Percentiles rank a stretch among this genome's conserved stretches.
Conservation (phyloP, 805 yeast species). For the Ogataea corticis region DNA sequence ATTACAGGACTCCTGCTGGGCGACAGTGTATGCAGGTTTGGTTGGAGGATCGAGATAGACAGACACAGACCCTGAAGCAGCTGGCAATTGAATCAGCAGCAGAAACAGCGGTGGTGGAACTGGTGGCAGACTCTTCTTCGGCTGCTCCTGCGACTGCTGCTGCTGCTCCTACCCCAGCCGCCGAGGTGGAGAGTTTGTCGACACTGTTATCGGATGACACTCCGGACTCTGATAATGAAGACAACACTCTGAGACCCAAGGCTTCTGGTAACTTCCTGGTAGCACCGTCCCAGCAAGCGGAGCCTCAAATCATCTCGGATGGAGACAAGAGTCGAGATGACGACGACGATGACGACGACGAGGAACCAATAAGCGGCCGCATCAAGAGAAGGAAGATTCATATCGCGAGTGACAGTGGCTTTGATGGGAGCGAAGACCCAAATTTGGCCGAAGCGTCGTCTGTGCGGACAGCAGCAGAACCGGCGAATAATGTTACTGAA, state of each 20-base stretch:
- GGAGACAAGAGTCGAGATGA: not conserved
- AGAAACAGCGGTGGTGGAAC: too few relatives aligned
- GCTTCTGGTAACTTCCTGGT: not conserved
- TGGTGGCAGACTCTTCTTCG: too few relatives aligned
- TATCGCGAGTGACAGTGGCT: too few relatives aligned
- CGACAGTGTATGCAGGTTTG: not conserved
- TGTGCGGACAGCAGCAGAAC: not conserved
- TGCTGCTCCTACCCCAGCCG: too few relatives aligned
- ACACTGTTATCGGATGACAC: not conserved
- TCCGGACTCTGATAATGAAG: not conserved
- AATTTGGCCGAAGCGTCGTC: not conserved
- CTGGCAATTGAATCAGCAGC: too few relatives aligned
- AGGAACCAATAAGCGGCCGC: too few relatives aligned
- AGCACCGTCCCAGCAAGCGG: not conserved
- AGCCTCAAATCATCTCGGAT: not conserved
- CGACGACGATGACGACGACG: not conserved
- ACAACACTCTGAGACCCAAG: constrained; percentile 2
- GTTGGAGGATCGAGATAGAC: not conserved
- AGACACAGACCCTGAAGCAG: too few relatives aligned
- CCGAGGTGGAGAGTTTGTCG: not conserved
- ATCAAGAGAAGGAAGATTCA: not conserved
- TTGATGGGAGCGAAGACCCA: too few relatives aligned
- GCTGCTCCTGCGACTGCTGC: too few relatives aligned
- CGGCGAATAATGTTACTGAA: not conserved
- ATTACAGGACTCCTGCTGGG: not conserved